Evolutionary conservation across 306 rosid genomes (phyloP), one percentile per base, ranked within the genome.

Genomic region (Lithocarpus polystachyus): DNA sequence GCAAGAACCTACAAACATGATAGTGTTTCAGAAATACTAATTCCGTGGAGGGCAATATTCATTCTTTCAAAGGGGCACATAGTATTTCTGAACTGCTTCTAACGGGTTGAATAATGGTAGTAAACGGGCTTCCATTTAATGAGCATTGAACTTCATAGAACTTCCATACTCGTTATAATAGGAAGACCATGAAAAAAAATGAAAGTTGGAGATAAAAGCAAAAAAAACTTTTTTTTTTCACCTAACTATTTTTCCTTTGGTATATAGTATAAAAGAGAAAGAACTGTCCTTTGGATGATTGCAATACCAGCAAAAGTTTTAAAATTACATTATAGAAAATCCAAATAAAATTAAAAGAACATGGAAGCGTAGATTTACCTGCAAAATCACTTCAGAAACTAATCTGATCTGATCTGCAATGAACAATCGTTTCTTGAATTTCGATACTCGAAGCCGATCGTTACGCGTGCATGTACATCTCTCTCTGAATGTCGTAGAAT

Each of bases 241-340:
- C 64, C 2, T 23, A n/a, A 6, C 2, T 57, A 1, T 57, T 20
- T 55, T 20, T n/a, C 22, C 28, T 57, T 20, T n/a, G 20, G 28
- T 33, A n/a, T 33, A 3, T 28, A 4, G 3, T 22, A 15, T 20
- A 17, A 29, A 18, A 13, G 26, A 28, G 40, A 28, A 29, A 37
- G 26, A 76, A 31, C 35, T 18, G 1, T 24, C 23, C 8, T 13
- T 29, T 18, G 33, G 7, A 59, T 65, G 33, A 29, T 78, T 17
- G 67, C 56, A 51, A 78, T 92, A 94, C 98, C 97, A 35, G 43
- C 5, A 35, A 6, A 6, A 35, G 43, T 35, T 6, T 35, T 35
- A 35, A 35, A 35, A 35, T 35, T 35, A 35, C 43, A 35, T 6
- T 35, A 35, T 35, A 35, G 9, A 35, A 35, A 35, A 35, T 35